Evolutionary conservation across 1,284 basidiomycete genomes (phyloP).

Genomic region (Agroathelia rolfsii): DNA sequence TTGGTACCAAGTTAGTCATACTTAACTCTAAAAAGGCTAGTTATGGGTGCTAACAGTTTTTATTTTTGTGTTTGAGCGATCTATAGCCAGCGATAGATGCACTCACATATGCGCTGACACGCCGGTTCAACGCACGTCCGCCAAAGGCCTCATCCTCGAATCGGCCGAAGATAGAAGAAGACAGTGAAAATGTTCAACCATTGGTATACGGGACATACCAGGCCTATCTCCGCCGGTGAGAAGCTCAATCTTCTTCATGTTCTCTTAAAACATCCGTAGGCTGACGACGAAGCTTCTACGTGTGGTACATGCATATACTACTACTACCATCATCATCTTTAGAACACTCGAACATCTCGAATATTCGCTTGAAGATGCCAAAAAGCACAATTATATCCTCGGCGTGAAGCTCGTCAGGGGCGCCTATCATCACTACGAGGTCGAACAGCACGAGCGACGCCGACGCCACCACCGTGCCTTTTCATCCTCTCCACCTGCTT

Average conservation of each 20-base stretch:
- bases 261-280: no score
- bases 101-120: constrained; percentile 63
- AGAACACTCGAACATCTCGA: constrained; percentile 62
- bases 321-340: no score
- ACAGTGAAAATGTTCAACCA: constrained; percentile 37
- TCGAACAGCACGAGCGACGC: constrained; percentile 36
- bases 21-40: constrained; percentile 1
- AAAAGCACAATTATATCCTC: constrained; percentile 63
- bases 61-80: constrained; percentile 24
- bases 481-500: constrained; percentile 18
- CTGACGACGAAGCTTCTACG: no score
- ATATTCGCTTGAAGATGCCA: constrained; percentile 62
- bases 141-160: background rate
- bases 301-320: no score
- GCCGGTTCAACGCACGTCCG: constrained; percentile 52
- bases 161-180: constrained; percentile 5
- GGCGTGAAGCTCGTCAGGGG: constrained; percentile 94
- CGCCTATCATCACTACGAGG: constrained; percentile 82
- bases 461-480: constrained; percentile 17
- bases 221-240: constrained; percentile 70
- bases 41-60: background rate
- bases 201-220: constrained; percentile 78
- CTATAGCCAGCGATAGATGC: constrained; percentile 83
- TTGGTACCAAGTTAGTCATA: background rate
- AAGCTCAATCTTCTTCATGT: constrained; percentile 7